A percentile compares a stretch with the other conserved stretches of the same genome.
phyloP scores from a whole-genome alignment of 2,329 filamentous ascomycete genomes.

The Talaromyces funiculosus region DNA sequence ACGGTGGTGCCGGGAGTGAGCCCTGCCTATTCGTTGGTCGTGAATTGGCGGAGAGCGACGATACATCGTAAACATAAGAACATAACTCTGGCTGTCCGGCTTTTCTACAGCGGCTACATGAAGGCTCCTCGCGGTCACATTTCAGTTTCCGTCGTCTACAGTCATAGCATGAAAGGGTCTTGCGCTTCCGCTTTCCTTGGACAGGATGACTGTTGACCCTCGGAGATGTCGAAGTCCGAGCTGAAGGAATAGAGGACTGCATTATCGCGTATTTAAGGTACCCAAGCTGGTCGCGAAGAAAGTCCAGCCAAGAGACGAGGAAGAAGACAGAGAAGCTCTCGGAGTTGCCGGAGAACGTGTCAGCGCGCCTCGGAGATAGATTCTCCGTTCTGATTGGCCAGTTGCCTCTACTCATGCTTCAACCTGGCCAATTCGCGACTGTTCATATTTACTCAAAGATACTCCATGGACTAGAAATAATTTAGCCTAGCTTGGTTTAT shows the following conservation, averaged over 20 bases:
- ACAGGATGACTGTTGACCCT: background rate
- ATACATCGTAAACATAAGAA: slow-evolving; percentile 8
- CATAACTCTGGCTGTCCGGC: slow-evolving; percentile 11
- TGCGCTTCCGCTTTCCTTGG: slow-evolving; percentile 8
- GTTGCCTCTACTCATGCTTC: background rate
- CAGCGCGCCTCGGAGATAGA: background rate
- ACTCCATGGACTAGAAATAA: background rate
- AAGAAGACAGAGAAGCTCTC: background rate
- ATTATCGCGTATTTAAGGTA: background rate
- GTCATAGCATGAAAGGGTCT: slow-evolving; percentile 13
- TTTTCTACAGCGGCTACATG: slow-evolving; percentile 18
- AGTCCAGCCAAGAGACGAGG: background rate
- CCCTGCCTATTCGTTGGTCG: background rate
- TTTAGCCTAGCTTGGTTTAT: too few species aligned
- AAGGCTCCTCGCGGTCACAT: slow-evolving; percentile 18
- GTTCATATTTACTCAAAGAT: background rate
- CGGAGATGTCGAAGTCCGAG: slow-evolving; percentile 9
- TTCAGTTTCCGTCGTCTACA: slow-evolving; percentile 13
- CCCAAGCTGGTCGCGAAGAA: background rate
- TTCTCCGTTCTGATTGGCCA: background rate
- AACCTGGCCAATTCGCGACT: background rate
- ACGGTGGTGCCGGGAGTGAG: background rate
- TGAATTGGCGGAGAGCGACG: background rate
- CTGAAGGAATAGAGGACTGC: background rate
- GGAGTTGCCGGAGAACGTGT: background rate